These are phyloP conservation scores for Hypoxylon sp. DNA, from an alignment of 2,329 filamentous ascomycete species.

Conservation along the genomic window DNA sequence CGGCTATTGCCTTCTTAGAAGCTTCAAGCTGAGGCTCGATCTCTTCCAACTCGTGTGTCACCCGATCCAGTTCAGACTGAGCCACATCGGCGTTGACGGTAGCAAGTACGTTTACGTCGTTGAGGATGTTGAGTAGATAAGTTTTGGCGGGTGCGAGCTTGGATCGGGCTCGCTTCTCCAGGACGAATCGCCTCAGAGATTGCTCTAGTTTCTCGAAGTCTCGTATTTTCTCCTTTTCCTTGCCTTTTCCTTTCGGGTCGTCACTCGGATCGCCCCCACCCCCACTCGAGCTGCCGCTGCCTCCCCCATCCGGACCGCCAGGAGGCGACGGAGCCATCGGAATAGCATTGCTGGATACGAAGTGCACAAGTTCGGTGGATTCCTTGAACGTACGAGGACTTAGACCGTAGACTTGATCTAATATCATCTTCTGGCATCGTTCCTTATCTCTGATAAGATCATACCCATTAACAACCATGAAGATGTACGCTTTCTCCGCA, in stretches of 20 bases:
- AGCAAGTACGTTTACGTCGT: conserved; percentile 86
- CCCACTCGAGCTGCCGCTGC: conserved; percentile 67
- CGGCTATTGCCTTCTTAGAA: conserved; percentile 82
- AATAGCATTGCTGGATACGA: conserved; percentile 96
- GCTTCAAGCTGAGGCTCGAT: conserved; percentile 89
- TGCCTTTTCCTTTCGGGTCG: conserved; percentile 82
- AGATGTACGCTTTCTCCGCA: conserved; percentile 97
- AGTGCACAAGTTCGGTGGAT: conserved; percentile 92
- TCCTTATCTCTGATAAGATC: conserved; percentile 94
- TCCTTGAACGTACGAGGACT: conserved; percentile 96
- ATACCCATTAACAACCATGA: conserved; percentile 98
- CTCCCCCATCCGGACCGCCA: conserved; percentile 68
- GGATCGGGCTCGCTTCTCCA: conserved; percentile 94
- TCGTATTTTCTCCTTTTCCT: conserved; percentile 87
- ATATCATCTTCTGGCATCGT: conserved; percentile 90
- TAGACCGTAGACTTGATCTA: conserved; percentile 89
- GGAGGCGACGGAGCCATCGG: conserved; percentile 76
- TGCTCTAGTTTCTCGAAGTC: conserved; percentile 93
- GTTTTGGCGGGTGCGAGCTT: conserved; percentile 97
- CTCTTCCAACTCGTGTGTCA: conserved; percentile 82
- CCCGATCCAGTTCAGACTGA: conserved; percentile 85
- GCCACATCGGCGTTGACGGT: conserved; percentile 90
- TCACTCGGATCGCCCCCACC: conserved; percentile 70
- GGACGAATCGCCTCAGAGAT: conserved; percentile 89
- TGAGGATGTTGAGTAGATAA: conserved; percentile 92